Base-by-base conservation (phyloP, 352 stramenopile species). In the Phytophthora pini region DNA sequence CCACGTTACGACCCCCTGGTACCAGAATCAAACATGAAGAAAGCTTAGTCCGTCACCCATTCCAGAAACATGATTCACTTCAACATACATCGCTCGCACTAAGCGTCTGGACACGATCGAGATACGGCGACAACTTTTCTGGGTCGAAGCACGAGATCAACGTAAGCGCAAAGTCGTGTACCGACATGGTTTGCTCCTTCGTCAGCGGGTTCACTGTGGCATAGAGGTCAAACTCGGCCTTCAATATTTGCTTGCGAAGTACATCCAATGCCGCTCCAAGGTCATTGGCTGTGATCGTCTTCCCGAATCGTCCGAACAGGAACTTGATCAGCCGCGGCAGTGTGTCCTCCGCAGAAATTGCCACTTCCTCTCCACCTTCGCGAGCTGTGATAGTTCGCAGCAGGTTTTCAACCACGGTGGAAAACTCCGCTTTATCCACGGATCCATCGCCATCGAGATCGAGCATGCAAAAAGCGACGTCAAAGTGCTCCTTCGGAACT, bases 381-480 rank as follows among this genome's bases (percentile, higher is more conserved):
- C 64, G 67, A 20, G 51, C 20, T 12, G 61, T 76, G 55, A 88
- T 88, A 6, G 72, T 20, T 26, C 57, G 66, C 32, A 93, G 62
- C 4, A 93, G 20, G 45, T 89, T 87, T 60, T 88, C 82, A 40
- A 94, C 80, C 44, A 92, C 82, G 48, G 87, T 61, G 40, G 80
- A 86, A 52, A 92, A 92, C 71, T 94, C 82, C 11, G 61, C 65
- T 59, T 92, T 92, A 66, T 90, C 72, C 34, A 94, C 86, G 10
- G 80, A 70, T 43, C 84, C 86, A 56, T 94, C 81, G 26, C 80
- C 79, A 47, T 94, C 83, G 31, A 92, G 55, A 59, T 94, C 83
- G 39, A 94, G 88, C 83, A 94, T 92, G 59, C 72, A 87, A 56
- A 94, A 94, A 46, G 82, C 83, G 38, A 94, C 83, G 27, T 87